Evolutionary conservation across 352 stramenopile genomes (phyloP).

Genomic region (Phytopythium kandeliae): DNA sequence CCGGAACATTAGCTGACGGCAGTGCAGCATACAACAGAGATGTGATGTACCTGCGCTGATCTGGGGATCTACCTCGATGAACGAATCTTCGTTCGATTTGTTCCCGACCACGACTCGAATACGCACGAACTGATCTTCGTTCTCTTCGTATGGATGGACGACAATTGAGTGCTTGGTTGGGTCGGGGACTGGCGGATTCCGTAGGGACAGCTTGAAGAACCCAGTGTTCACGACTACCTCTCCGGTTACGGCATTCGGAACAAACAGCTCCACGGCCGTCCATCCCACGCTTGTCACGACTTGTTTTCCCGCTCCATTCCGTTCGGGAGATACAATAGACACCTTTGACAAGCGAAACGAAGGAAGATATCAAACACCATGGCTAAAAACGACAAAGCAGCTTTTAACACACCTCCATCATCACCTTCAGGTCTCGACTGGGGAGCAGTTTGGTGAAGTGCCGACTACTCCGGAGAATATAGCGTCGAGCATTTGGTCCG

Average conservation of each 20-base stretch:
- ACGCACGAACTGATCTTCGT: constrained; percentile 19
- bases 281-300: constrained; percentile 28
- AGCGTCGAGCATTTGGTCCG: constrained; percentile 21
- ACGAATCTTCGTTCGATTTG: constrained; percentile 15
- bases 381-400: not conserved
- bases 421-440: constrained; percentile 17
- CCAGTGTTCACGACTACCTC: constrained; percentile 16
- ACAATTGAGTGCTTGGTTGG: constrained; percentile 18
- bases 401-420: constrained; percentile 30
- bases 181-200: constrained; percentile 31
- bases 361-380: not conserved
- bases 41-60: constrained; percentile 18
- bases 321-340: constrained; percentile 5
- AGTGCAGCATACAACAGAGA: too few relatives aligned
- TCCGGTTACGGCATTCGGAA: not conserved
- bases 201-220: constrained; percentile 35
- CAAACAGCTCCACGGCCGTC: constrained; percentile 35
- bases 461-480: constrained; percentile 20
- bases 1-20: too few relatives aligned
- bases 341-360: constrained; percentile 12
- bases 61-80: constrained; percentile 31
- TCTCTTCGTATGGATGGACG: constrained; percentile 3
- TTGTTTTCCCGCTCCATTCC: constrained; percentile 7
- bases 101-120: constrained; percentile 30
- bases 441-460: constrained; percentile 27